Conservation (phyloP, 768 basidiomycete genomes). For the Russula foetens region DNA sequence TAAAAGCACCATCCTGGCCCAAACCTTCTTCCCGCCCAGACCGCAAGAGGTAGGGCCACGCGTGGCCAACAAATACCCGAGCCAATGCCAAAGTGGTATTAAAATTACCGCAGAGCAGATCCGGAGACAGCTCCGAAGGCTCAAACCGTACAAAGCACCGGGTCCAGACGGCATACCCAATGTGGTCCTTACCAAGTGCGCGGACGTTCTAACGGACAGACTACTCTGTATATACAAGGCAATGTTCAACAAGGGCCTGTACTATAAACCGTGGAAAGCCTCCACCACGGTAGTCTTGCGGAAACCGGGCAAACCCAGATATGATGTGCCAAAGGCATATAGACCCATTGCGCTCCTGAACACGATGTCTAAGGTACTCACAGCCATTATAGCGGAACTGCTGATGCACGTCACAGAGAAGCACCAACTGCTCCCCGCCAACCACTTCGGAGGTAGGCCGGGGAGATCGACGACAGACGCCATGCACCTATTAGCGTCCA, state of each 20-base stretch:
- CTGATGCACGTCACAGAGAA: not conserved
- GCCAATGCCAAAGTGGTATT: not conserved
- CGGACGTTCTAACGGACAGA: not conserved
- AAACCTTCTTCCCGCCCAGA: too few relatives aligned
- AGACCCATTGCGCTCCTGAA: not conserved
- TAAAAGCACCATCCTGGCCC: not conserved
- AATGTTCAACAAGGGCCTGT: accelerated
- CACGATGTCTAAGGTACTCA: not conserved
- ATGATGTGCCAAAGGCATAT: not conserved
- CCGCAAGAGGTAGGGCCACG: not conserved
- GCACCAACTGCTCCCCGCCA: conserved; percentile 11
- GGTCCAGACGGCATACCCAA: not conserved
- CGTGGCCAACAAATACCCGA: conserved; percentile 21
- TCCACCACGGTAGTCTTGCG: not conserved
- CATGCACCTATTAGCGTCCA: conserved; percentile 21
- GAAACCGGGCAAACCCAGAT: conserved; percentile 18
- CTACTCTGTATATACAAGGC: not conserved
- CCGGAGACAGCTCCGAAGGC: accelerated
- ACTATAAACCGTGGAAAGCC: not conserved
- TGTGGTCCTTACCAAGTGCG: not conserved
- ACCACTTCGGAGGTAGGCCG: conserved; percentile 15
- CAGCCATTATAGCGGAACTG: not conserved
- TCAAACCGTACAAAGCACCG: not conserved
- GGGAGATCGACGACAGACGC: conserved; percentile 23
- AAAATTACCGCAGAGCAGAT: not conserved